phyloP scores from a whole-genome alignment of 2,329 filamentous ascomycete genomes.

The Stachybotrys elegans region DNA sequence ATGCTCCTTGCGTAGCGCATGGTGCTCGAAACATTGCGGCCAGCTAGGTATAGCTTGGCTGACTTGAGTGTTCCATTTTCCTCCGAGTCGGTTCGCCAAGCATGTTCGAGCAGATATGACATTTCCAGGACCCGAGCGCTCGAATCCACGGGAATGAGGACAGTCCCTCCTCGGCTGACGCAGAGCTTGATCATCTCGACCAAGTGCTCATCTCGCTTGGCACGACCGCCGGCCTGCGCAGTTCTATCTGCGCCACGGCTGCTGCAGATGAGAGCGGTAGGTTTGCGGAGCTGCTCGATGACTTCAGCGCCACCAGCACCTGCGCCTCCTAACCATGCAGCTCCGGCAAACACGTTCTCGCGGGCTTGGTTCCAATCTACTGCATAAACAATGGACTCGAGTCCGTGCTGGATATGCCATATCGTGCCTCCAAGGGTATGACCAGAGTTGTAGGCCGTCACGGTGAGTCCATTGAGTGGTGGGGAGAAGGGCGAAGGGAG shows the following conservation, averaged over 20 bases:
- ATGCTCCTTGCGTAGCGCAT: slow-evolving; percentile 91
- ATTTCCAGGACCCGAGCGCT: slow-evolving; percentile 92
- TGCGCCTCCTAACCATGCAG: slow-evolving; percentile 84
- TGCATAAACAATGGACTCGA: slow-evolving; percentile 96
- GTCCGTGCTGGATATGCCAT: slow-evolving; percentile 96
- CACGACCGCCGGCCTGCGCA: slow-evolving; percentile 65
- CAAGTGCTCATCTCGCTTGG: slow-evolving; percentile 79
- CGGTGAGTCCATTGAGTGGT: slow-evolving; percentile 82
- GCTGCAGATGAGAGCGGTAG: slow-evolving; percentile 90
- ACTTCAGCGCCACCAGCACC: slow-evolving; percentile 81
- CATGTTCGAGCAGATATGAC: slow-evolving; percentile 86
- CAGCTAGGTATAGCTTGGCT: slow-evolving; percentile 73
- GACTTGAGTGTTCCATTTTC: slow-evolving; percentile 46
- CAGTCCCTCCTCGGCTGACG: slow-evolving; percentile 77
- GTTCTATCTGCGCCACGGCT: slow-evolving; percentile 71
- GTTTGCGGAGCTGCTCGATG: slow-evolving; percentile 87
- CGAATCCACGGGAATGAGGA: slow-evolving; percentile 90
- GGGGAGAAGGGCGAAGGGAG: slow-evolving; percentile 82
- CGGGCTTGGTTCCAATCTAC: slow-evolving; percentile 98
- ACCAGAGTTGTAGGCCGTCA: slow-evolving; percentile 95
- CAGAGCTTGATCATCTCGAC: slow-evolving; percentile 77
- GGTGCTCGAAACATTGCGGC: slow-evolving; percentile 79
- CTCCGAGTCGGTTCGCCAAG: slow-evolving; percentile 67
- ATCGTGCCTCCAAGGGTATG: slow-evolving; percentile 96
- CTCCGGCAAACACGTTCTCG: slow-evolving; percentile 90